These are phyloP conservation scores for Metschnikowia noctiluminum DNA, from an alignment of 805 yeast genomes.

Conservation along the genomic window DNA sequence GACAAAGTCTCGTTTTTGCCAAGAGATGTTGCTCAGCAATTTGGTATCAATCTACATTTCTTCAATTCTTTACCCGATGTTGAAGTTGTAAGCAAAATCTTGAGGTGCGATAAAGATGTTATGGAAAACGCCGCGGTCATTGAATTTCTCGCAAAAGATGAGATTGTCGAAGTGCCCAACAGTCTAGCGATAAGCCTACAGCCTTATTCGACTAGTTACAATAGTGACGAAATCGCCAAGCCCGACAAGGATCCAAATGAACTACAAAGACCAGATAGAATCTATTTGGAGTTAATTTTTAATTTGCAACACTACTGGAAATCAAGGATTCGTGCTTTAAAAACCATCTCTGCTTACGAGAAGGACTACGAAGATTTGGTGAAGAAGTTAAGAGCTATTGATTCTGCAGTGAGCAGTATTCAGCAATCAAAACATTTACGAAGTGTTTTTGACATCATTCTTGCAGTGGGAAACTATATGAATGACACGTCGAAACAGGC, in stretches of 20 bases:
- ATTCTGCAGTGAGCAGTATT: slow-evolving; percentile 55
- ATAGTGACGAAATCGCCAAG: slow-evolving; percentile 29
- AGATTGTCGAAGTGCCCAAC: slow-evolving; percentile 70
- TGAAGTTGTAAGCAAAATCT: slow-evolving; percentile 64
- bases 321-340: slow-evolving; percentile 81
- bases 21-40: slow-evolving; percentile 84
- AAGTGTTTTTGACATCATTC: slow-evolving; percentile 59
- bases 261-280: slow-evolving; percentile 81
- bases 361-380: slow-evolving; percentile 75
- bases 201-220: slow-evolving; percentile 78
- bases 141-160: slow-evolving; percentile 79
- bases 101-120: slow-evolving; percentile 73
- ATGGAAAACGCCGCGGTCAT: slow-evolving; percentile 67
- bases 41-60: slow-evolving; percentile 88
- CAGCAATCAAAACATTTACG: slow-evolving; percentile 52
- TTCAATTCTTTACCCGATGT: slow-evolving; percentile 60
- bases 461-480: slow-evolving; percentile 77
- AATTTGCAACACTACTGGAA: slow-evolving; percentile 90
- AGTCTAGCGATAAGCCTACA: slow-evolving; percentile 66
- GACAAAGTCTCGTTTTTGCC: slow-evolving; percentile 57
- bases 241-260: slow-evolving; percentile 69
- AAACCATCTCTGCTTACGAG: slow-evolving; percentile 65
- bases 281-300: slow-evolving; percentile 77
- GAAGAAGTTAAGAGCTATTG: slow-evolving; percentile 59
- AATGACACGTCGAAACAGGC: slow-evolving; percentile 67